phyloP scores from a whole-genome alignment of 208 protist species.

The Acanthamoeba royreba region DNA sequence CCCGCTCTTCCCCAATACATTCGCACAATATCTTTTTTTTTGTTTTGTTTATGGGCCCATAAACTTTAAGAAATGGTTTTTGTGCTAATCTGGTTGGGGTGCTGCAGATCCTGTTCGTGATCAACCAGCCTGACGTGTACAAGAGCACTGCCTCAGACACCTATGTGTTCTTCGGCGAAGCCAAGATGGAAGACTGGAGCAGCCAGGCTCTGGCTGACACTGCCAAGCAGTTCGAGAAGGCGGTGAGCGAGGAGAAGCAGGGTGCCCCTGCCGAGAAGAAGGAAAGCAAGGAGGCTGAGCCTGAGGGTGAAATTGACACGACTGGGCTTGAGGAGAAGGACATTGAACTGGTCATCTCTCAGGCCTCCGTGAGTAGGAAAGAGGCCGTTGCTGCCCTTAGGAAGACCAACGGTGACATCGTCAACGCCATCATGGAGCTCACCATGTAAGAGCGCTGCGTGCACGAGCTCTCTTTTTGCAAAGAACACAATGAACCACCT shows the following conservation, averaged over 20 bases:
- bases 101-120: constrained; percentile 90
- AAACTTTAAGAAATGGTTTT: no score
- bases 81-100: no score
- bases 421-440: constrained; percentile 83
- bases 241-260: background rate
- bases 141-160: constrained; percentile 92
- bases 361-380: constrained; percentile 57
- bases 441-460: background rate
- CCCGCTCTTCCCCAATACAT: background rate
- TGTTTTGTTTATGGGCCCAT: no score
- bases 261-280: constrained; percentile 10
- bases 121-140: constrained; percentile 94
- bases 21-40: no score
- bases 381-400: constrained; percentile 81
- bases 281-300: constrained; percentile 60
- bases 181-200: constrained; percentile 89
- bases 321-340: constrained; percentile 81
- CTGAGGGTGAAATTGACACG: constrained; percentile 73
- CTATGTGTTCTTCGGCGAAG: constrained; percentile 97
- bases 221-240: constrained; percentile 54
- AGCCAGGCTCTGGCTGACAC: background rate
- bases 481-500: no score
- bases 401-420: constrained; percentile 83
- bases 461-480: no score
- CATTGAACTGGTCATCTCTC: constrained; percentile 85